A percentile compares a stretch with the other conserved stretches of the same genome.
Conservation (phyloP, 768 basidiomycete genomes). For the Coprinellus aureogranulatus region DNA sequence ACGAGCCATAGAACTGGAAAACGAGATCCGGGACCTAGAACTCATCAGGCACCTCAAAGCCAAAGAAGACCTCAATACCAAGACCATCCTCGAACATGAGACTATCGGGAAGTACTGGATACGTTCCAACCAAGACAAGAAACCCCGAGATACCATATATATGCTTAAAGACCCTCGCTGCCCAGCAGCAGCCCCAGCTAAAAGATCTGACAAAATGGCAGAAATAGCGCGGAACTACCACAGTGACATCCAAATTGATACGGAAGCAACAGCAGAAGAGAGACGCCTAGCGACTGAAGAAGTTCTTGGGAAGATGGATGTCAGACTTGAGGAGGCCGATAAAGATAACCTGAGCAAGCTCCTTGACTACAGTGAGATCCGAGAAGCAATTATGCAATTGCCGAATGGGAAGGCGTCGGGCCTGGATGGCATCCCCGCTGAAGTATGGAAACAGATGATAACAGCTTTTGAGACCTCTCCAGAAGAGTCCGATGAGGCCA, state of each 20-base stretch:
- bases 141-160: constrained; percentile 4
- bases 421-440: constrained; percentile 21
- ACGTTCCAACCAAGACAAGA: constrained; percentile 3
- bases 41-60: background rate
- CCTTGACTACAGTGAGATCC: constrained; percentile 1
- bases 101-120: constrained; percentile 12
- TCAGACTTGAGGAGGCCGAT: too few relatives aligned
- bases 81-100: constrained; percentile 10
- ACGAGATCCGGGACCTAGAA: background rate
- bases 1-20: constrained; percentile 19
- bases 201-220: constrained; percentile 24
- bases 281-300: background rate
- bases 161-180: background rate
- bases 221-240: constrained; percentile 27
- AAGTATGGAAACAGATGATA: constrained; percentile 30
- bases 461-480: background rate
- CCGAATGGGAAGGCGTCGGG: constrained; percentile 16
- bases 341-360: too few relatives aligned
- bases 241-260: constrained; percentile 20
- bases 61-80: background rate
- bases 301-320: background rate
- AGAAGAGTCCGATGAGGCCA: background rate
- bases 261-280: background rate
- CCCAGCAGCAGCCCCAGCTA: background rate
- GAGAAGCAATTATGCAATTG: constrained; percentile 2